These are phyloP conservation scores for Corinectria fuckeliana DNA, from an alignment of 2,329 filamentous ascomycete species.

Conservation along the genomic window DNA sequence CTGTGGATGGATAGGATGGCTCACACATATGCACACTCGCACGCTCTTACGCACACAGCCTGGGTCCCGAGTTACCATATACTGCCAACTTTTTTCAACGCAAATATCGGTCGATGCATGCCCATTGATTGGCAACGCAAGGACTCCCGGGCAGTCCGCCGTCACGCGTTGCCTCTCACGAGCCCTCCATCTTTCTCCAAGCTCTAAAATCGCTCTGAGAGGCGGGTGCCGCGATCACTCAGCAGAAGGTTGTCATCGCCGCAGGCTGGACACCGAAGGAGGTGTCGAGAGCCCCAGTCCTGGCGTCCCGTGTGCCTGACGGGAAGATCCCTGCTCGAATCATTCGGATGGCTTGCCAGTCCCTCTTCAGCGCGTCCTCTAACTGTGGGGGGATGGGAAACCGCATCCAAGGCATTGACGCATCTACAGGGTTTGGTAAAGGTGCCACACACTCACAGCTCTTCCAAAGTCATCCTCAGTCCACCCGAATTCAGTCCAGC, in stretches of 20 bases:
- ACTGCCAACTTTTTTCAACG: slow-evolving; percentile 1
- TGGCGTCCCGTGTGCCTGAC: slow-evolving; percentile 20
- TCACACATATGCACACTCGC: slow-evolving; percentile 12
- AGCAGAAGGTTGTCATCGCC: slow-evolving; percentile 7
- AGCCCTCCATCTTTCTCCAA: slow-evolving; percentile 7
- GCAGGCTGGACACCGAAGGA: not conserved
- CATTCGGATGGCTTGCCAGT: slow-evolving; percentile 33
- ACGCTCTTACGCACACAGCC: slow-evolving; percentile 19
- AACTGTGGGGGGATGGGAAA: slow-evolving; percentile 32
- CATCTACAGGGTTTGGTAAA: slow-evolving; percentile 42
- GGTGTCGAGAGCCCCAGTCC: slow-evolving; percentile 15
- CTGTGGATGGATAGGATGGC: not conserved
- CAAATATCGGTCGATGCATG: slow-evolving; percentile 37
- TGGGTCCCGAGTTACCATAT: slow-evolving; percentile 2
- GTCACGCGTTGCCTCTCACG: slow-evolving; percentile 22
- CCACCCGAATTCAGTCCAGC: slow-evolving; percentile 1
- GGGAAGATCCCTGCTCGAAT: slow-evolving; percentile 29
- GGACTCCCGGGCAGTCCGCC: slow-evolving; percentile 9
- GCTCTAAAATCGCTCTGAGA: not conserved
- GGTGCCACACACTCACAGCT: slow-evolving; percentile 25
- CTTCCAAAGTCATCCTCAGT: slow-evolving; percentile 4
- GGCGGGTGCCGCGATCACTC: not conserved
- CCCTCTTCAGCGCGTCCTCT: slow-evolving; percentile 13
- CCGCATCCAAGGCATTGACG: slow-evolving; percentile 51
- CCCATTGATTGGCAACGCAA: slow-evolving; percentile 34